Evolutionary conservation across 306 rosid species (phyloP), one percentile per base, ranked within the genome.

Genomic region (Glycine soja): DNA sequence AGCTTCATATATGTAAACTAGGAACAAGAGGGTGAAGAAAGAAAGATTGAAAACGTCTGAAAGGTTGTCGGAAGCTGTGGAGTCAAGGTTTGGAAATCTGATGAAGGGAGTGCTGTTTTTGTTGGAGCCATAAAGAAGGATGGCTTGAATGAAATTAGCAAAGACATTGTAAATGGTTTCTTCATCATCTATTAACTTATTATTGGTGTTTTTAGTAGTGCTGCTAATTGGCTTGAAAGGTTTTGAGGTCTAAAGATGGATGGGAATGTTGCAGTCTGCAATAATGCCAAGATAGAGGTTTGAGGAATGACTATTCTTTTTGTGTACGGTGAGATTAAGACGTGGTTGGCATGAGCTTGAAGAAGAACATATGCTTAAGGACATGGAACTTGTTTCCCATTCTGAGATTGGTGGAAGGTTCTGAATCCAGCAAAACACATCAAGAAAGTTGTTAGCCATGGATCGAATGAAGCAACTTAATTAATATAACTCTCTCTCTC

Each of bases 231-330:
- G 80, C 10, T 86, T 91, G 62, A 95, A 79, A 48, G 91, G 94
- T 61, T 90, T 90, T 74, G 98, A 91, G 82, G 88, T 87, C 98
- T 98, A 93, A 61, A 95, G 93, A 72, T 88, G 83, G 78, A 95
- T 40, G 0, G 94, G 92, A 76, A 85, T 76, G 56, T 81, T 88
- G 62, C 82, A 82, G 48, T 91, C 88, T 43, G 95, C 97, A 7
- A 82, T 43, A n/a, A 95, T 84, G 11, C 86, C 67, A 57, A 93
- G 81, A 69, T 71, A 80, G 54, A 91, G 83, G 34, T 83, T 80
- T 72, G 84, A 45, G 69, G 88, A 72, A 69, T 87, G 87, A 8
- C 45, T 87, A 7, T 48, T 85, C 38, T 42, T 78, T 77, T 88
- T 91, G 40, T 92, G 8, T 58, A 87, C 63, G 65, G 82, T 71